Conservation (phyloP, 1,284 basidiomycete genomes). For the Lentinus polychrous region DNA sequence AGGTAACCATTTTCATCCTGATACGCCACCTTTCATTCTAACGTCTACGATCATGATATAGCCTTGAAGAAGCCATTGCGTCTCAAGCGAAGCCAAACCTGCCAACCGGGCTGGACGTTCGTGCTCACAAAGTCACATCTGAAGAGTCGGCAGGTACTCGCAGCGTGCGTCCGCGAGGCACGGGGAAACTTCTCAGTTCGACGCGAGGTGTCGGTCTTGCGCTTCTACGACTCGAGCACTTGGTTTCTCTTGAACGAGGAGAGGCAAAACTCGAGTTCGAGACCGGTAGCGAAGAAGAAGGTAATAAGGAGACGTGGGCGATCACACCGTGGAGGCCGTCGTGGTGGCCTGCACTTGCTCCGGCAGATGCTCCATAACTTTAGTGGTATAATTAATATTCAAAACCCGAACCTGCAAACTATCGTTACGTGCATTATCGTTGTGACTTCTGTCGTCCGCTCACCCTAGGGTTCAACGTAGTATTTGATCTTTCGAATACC, state of each 20-base stretch:
- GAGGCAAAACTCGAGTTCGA: slow-evolving; percentile 35
- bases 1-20: slow-evolving; percentile 18
- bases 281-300: neutral
- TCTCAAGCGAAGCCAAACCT: neutral
- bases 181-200: slow-evolving; percentile 60
- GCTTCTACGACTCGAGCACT: slow-evolving; percentile 63
- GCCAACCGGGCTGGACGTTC: slow-evolving; percentile 14
- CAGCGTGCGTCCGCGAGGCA: slow-evolving; percentile 46
- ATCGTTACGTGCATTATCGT: too few relatives aligned
- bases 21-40: neutral
- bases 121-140: slow-evolving; percentile 16
- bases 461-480: too few relatives aligned
- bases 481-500: too few relatives aligned
- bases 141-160: slow-evolving; percentile 18
- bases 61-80: neutral
- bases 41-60: neutral
- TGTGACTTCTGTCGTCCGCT: too few relatives aligned
- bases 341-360: slow-evolving; percentile 1
- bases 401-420: too few relatives aligned
- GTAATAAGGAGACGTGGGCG: neutral
- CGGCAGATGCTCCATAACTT: too few relatives aligned
- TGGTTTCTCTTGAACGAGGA: slow-evolving; percentile 32
- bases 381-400: too few relatives aligned
- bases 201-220: slow-evolving; percentile 58
- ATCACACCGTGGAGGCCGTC: slow-evolving; percentile 3